These are phyloP conservation scores for Tolypocladium pustulatum DNA, from an alignment of 2,329 filamentous ascomycete species.

Conservation along the genomic window DNA sequence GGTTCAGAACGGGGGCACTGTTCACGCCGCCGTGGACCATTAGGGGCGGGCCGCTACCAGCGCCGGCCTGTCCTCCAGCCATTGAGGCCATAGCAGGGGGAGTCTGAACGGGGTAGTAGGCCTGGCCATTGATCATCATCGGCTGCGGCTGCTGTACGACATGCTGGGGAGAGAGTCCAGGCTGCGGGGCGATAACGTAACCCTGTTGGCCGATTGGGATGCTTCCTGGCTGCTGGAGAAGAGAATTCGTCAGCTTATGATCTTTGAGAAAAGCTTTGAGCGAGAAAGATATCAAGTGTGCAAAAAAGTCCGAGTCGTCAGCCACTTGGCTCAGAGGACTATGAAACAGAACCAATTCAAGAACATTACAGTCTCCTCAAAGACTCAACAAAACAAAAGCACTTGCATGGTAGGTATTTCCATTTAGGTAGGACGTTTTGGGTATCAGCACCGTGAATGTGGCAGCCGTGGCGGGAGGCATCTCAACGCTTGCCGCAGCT, in stretches of 20 bases:
- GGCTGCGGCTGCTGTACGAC: conserved; percentile 12
- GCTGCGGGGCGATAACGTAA: conserved; percentile 23
- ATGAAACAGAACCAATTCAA: background rate
- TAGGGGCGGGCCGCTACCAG: conserved; percentile 14
- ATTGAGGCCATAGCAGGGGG: background rate
- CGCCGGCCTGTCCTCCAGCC: conserved; percentile 16
- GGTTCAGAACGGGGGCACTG: conserved; percentile 7
- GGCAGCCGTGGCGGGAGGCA: conserved; percentile 11
- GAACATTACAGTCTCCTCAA: conserved; percentile 4
- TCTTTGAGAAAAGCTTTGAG: background rate
- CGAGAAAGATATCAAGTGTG: background rate
- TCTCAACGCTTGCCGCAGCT: conserved; percentile 11
- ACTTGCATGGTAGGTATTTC: conserved; percentile 31
- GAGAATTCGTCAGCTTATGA: conserved; percentile 5
- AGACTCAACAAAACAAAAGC: conserved; percentile 2
- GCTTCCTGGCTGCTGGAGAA: conserved; percentile 18
- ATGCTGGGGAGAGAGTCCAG: conserved; percentile 18
- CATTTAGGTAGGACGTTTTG: conserved; percentile 20
- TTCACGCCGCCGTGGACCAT: conserved; percentile 11
- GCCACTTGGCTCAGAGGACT: background rate
- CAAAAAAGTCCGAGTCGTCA: background rate
- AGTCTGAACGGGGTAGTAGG: conserved; percentile 8
- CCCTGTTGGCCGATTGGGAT: conserved; percentile 18
- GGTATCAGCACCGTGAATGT: conserved; percentile 19
- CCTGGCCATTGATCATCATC: conserved; percentile 21